Evolutionary conservation across 2,329 filamentous ascomycete genomes (phyloP).

Genomic region (Stemphylium vesicarium): DNA sequence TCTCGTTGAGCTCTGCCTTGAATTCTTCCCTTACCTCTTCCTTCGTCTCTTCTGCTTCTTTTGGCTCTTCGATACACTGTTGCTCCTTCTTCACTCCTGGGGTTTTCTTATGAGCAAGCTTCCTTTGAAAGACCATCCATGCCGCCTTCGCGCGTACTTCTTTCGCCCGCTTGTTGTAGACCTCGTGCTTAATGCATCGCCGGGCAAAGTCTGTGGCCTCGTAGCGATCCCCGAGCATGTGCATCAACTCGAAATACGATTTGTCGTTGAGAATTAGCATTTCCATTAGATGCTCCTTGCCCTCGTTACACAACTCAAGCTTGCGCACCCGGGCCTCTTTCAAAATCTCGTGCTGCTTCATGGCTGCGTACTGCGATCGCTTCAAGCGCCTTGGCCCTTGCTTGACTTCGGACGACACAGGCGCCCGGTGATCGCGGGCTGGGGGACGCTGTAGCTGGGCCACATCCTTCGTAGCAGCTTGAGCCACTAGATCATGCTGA

Average conservation of each 20-base stretch:
- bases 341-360: neutral
- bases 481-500: no score
- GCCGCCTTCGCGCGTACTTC: neutral
- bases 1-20: no score
- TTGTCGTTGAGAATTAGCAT: neutral
- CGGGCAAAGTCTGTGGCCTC: conserved; percentile 1
- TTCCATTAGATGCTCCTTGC: neutral
- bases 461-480: no score
- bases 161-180: neutral
- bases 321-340: neutral
- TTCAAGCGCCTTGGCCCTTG: neutral
- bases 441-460: no score
- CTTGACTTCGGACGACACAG: neutral
- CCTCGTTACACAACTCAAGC: neutral
- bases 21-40: no score
- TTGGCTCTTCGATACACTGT: neutral
- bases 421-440: no score
- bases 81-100: neutral
- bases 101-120: neutral
- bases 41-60: neutral
- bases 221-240: neutral
- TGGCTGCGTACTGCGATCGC: neutral
- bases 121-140: neutral
- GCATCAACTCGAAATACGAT: neutral
- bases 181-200: neutral